Evolutionary conservation across 139 green algal genomes (phyloP), one percentile per base, ranked within the genome.

Genomic region (Parachlorella kessleri): DNA sequence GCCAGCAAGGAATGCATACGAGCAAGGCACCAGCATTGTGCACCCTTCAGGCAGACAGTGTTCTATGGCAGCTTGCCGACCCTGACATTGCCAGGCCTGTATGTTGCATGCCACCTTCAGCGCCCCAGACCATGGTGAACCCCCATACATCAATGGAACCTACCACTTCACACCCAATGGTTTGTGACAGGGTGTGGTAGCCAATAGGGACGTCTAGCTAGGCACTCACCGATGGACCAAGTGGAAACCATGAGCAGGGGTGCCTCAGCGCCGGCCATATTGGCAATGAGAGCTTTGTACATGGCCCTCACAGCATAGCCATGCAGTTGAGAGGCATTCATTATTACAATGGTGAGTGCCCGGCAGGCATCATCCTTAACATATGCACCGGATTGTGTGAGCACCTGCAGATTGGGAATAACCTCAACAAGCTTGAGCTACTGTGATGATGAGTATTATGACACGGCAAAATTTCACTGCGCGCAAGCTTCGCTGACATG

Each of bases 271-370:
- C n/a, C 24, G 37, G 71, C 82, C 63, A 75, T 21, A 38, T 77
- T 70, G 10, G 59, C 64, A 10, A 66, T 7, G 37, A 95, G 79
- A 39, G 84, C 83, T 10, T 42, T 41, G 69, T 85, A 92, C 36
- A 93, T 67, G 6, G 68, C 54, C 33, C 91, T 82, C n/a, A 86
- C 87, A 2, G 91, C 84, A 66, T 97, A 96, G 21, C 64, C 89
- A 37, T 98, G 94, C 73, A 99, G 87, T 59, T 97, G 91, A n/a
- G 88, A 72, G 1, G 94, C 88, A 81, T 97, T 97, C 53, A 87
- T 93, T 69, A 99, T 88, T n/a, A 97, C 86, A 55, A 96, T 88
- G 24, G 98, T 84, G 48, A 99, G 81, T 5, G 81, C 83, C 23
- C 91, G 79, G 72, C 84, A 93, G 39, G 95, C 91, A 40, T 97